phyloP scores from a whole-genome alignment of 495 filamentous ascomycete species.

The Lasiosphaeria miniovina region DNA sequence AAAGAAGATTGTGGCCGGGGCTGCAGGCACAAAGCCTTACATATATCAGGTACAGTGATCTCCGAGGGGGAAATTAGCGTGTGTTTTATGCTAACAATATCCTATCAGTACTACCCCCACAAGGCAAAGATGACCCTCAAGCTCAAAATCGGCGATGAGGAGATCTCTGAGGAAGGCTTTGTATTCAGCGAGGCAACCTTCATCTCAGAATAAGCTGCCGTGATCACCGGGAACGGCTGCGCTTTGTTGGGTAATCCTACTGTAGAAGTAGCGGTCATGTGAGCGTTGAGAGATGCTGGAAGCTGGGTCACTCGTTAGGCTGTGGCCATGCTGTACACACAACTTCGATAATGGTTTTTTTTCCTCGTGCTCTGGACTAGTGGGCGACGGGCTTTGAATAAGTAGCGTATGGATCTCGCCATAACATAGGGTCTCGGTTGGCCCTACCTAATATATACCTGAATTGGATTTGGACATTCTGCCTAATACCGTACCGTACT shows the following conservation, averaged over 20 bases:
- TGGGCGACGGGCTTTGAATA: neutral
- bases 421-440: neutral
- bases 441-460: neutral
- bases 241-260: slow-evolving; percentile 6
- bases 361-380: slow-evolving; percentile 2
- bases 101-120: slow-evolving; percentile 63
- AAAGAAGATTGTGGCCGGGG: slow-evolving; percentile 83
- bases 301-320: slow-evolving; percentile 9
- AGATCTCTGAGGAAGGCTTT: slow-evolving; percentile 69
- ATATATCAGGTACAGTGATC: slow-evolving; percentile 78
- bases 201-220: slow-evolving; percentile 56
- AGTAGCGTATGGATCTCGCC: neutral
- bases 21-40: slow-evolving; percentile 89
- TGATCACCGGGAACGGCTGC: neutral
- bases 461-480: neutral
- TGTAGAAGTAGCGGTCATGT: slow-evolving; percentile 14
- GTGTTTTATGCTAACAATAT: slow-evolving; percentile 19
- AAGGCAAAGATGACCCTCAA: slow-evolving; percentile 61
- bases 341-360: slow-evolving; percentile 5
- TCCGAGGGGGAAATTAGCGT: neutral
- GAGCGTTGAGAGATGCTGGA: slow-evolving; percentile 17
- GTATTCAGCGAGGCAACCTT: slow-evolving; percentile 88
- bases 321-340: slow-evolving; percentile 8
- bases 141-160: slow-evolving; percentile 76
- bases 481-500: neutral